Evolutionary conservation across 441 rosid species (phyloP).

Genomic region (Adansonia rubrostipa): DNA sequence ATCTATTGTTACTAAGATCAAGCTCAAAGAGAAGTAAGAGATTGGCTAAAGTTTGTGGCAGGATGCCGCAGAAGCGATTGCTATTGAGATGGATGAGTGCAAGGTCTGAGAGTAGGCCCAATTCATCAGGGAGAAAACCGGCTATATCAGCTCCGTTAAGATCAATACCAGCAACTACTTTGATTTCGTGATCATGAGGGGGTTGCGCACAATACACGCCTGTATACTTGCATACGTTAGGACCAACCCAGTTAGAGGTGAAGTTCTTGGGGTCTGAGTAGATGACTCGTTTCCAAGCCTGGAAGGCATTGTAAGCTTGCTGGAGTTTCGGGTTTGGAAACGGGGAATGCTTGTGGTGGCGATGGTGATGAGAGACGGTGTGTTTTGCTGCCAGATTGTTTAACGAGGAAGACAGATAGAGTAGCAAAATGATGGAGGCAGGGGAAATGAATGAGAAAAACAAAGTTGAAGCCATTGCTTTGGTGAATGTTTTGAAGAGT

Average conservation of each 20-base stretch:
- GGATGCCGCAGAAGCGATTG: slow-evolving; percentile 82
- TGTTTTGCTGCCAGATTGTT: slow-evolving; percentile 52
- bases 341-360: slow-evolving; percentile 39
- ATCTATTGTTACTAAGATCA: slow-evolving; percentile 86
- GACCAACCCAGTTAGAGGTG: slow-evolving; percentile 78
- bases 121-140: slow-evolving; percentile 73
- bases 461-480: slow-evolving; percentile 56
- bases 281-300: slow-evolving; percentile 79
- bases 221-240: slow-evolving; percentile 67
- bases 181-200: slow-evolving; percentile 44
- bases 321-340: slow-evolving; percentile 54
- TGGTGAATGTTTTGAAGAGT: slow-evolving; percentile 20
- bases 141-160: slow-evolving; percentile 77
- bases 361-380: slow-evolving; percentile 38
- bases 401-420: slow-evolving; percentile 35
- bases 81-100: slow-evolving; percentile 80
- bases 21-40: slow-evolving; percentile 76
- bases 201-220: slow-evolving; percentile 68
- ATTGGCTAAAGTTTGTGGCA: slow-evolving; percentile 59
- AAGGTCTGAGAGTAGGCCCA: slow-evolving; percentile 72
- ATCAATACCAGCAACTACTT: slow-evolving; percentile 78
- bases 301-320: slow-evolving; percentile 69
- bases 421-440: slow-evolving; percentile 40
- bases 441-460: slow-evolving; percentile 25
- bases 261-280: slow-evolving; percentile 85